Evolutionary conservation across 495 filamentous ascomycete genomes (phyloP).

Genomic region (Chlorociboria aeruginascens): DNA sequence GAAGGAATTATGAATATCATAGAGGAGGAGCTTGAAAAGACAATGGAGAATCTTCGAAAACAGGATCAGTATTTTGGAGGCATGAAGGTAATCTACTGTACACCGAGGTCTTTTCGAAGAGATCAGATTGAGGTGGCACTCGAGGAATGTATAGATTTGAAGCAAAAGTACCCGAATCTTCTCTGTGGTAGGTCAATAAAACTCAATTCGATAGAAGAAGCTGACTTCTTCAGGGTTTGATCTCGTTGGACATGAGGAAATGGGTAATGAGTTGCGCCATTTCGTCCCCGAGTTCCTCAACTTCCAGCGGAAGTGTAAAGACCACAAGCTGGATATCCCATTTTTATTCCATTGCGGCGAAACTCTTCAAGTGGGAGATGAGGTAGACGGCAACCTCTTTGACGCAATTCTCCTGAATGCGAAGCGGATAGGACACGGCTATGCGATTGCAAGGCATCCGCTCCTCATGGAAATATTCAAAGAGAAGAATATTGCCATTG

Average conservation of each 20-base stretch:
- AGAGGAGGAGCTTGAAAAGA: conserved; percentile 31
- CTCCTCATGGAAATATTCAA: conserved; percentile 73
- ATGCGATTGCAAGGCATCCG: conserved; percentile 77
- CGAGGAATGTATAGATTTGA: conserved; percentile 67
- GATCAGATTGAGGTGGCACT: conserved; percentile 50
- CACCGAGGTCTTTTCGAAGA: conserved; percentile 24
- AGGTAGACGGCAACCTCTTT: conserved; percentile 76
- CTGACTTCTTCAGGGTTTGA: conserved; percentile 53
- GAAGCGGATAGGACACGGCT: conserved; percentile 86
- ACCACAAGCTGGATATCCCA: conserved; percentile 66
- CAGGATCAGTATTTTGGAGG: conserved; percentile 14
- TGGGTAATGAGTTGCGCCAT: conserved; percentile 51
- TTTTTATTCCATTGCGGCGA: conserved; percentile 95
- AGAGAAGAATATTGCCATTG: conserved; percentile 68
- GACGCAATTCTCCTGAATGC: conserved; percentile 77
- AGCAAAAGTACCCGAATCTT: conserved; percentile 53
- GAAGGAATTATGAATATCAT: conserved; percentile 38
- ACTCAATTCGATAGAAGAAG: conserved; percentile 4
- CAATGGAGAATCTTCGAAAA: conserved; percentile 20
- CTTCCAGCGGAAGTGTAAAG: conserved; percentile 62
- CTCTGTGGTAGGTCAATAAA: conserved; percentile 40
- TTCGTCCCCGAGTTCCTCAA: conserved; percentile 68
- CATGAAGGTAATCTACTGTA: conserved; percentile 22
- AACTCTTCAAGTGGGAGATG: conserved; percentile 62
- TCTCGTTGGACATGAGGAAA: conserved; percentile 74